Percentiles rank a stretch among this genome's conserved stretches.
These are phyloP conservation scores for Lobosporangium transversale DNA, from an alignment of 192 early-diverging fungal genomes.

Conservation along the genomic window DNA sequence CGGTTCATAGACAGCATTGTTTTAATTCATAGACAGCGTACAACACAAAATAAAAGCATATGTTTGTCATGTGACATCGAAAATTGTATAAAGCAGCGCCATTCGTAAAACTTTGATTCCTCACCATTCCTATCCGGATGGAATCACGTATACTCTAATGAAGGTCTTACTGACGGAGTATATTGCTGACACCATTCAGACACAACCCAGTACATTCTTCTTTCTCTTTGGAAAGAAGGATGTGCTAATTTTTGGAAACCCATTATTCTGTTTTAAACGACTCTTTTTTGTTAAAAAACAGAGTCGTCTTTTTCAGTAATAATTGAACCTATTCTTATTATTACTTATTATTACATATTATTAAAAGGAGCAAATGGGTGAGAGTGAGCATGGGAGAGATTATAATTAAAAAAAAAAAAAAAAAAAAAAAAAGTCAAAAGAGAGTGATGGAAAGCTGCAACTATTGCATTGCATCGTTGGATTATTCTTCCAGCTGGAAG, in stretches of 20 bases:
- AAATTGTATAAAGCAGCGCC: too few relatives aligned
- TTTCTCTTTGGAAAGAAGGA: neutral
- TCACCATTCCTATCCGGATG: conserved; percentile 42
- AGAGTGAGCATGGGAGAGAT: neutral
- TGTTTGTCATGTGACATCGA: too few relatives aligned
- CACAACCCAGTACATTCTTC: conserved; percentile 15
- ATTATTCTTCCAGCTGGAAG: too few relatives aligned
- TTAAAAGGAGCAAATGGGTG: too few relatives aligned
- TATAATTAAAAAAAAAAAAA: neutral
- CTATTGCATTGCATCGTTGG: too few relatives aligned
- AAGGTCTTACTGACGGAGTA: conserved; percentile 30
- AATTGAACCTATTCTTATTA: neutral
- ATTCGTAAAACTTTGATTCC: conserved; percentile 5
- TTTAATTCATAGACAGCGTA: too few relatives aligned
- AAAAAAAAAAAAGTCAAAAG: neutral
- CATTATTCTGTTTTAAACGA: neutral
- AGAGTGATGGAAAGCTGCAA: neutral
- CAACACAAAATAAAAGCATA: too few relatives aligned
- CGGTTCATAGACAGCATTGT: too few relatives aligned
- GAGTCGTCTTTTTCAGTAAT: neutral
- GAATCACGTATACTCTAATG: conserved; percentile 36
- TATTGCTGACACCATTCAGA: conserved; percentile 40
- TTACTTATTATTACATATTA: too few relatives aligned
- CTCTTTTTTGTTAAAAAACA: neutral
- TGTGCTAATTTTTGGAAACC: conserved; percentile 32